These are phyloP conservation scores for Penicillium daleae DNA, from an alignment of 495 filamentous ascomycete genomes.

Conservation along the genomic window DNA sequence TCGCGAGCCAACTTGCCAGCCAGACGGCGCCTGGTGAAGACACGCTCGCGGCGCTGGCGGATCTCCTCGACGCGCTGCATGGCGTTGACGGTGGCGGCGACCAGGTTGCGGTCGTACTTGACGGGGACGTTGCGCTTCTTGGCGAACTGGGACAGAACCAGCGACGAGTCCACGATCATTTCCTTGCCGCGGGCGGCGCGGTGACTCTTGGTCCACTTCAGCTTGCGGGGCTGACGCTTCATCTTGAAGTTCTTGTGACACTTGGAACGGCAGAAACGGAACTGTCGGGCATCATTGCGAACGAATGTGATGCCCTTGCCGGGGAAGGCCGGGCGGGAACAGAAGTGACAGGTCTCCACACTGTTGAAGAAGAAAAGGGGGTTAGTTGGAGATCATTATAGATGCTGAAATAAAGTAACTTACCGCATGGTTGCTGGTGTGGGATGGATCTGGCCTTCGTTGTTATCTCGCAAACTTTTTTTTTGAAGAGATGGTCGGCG, in stretches of 20 bases:
- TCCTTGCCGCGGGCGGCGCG: slow-evolving; percentile 82
- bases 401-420: slow-evolving; percentile 12
- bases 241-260: slow-evolving; percentile 99
- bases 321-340: slow-evolving; percentile 82
- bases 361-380: slow-evolving; percentile 35
- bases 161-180: slow-evolving; percentile 92
- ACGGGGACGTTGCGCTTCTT: slow-evolving; percentile 91
- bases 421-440: slow-evolving; percentile 41
- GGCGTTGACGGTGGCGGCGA: slow-evolving; percentile 82
- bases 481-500: slow-evolving; percentile 38
- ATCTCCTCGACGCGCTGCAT: slow-evolving; percentile 94
- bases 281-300: slow-evolving; percentile 74
- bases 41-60: slow-evolving; percentile 75
- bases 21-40: slow-evolving; percentile 92
- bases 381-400: slow-evolving; percentile 2
- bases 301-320: slow-evolving; percentile 88
- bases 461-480: slow-evolving; percentile 35
- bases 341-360: slow-evolving; percentile 92
- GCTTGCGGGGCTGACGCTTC: slow-evolving; percentile 85
- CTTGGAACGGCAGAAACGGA: slow-evolving; percentile 77
- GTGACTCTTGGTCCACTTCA: slow-evolving; percentile 82
- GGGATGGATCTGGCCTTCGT: slow-evolving; percentile 27
- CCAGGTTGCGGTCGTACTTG: slow-evolving; percentile 90
- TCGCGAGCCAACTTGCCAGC: slow-evolving; percentile 83
- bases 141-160: slow-evolving; percentile 88